Evolutionary conservation across 768 basidiomycete species (phyloP).

Genomic region (Epithele typhae): DNA sequence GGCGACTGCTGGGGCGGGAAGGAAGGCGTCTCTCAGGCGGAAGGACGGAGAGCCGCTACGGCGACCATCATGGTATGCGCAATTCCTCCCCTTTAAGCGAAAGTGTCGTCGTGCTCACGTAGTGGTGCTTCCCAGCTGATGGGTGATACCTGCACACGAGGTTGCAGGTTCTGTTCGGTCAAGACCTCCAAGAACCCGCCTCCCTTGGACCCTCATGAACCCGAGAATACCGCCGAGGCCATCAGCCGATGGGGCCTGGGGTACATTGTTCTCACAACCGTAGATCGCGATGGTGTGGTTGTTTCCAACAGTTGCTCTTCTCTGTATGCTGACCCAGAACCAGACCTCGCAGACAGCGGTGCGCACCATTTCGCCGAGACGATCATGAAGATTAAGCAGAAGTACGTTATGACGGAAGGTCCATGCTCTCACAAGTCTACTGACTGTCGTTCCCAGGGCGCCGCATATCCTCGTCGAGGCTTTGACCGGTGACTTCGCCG

Average conservation of each 20-base stretch:
- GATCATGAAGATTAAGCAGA: conserved; percentile 92
- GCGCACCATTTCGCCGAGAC: conserved; percentile 94
- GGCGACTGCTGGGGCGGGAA: conserved; percentile 99
- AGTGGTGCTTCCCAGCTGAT: conserved; percentile 71
- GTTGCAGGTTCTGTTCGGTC: conserved; percentile 95
- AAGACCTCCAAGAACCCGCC: conserved; percentile 88
- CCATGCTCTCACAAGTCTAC: neutral
- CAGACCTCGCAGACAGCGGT: conserved; percentile 91
- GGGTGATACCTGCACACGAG: conserved; percentile 98
- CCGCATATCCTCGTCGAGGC: conserved; percentile 96
- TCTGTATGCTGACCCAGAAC: neutral
- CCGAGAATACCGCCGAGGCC: conserved; percentile 97
- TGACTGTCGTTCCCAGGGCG: conserved; percentile 48
- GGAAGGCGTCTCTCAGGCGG: conserved; percentile 56
- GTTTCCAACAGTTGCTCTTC: neutral
- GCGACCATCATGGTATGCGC: conserved; percentile 92
- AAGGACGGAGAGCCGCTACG: conserved; percentile 80
- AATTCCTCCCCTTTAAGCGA: neutral
- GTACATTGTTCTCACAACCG: conserved; percentile 95
- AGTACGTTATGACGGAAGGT: conserved; percentile 44
- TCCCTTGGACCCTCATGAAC: conserved; percentile 93
- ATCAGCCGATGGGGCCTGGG: conserved; percentile 97
- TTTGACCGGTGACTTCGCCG: conserved; percentile 91
- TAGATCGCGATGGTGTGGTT: conserved; percentile 79
- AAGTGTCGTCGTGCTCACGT: conserved; percentile 1